A percentile compares a stretch with the other conserved stretches of the same genome.
phyloP scores from a whole-genome alignment of 2,329 filamentous ascomycete genomes.

The Lachnellula suecica region DNA sequence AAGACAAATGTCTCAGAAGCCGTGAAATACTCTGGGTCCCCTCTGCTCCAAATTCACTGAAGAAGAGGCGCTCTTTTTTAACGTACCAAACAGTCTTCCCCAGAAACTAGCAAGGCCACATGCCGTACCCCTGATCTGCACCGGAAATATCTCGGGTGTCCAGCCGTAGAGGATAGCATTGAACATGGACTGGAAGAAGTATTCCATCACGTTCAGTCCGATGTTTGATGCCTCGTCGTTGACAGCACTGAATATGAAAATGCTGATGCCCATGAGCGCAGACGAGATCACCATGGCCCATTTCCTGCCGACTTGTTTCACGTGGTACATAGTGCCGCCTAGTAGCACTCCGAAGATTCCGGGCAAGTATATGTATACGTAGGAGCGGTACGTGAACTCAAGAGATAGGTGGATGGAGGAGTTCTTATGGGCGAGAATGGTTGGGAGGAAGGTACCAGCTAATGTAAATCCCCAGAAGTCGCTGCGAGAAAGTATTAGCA shows the following conservation, averaged over 20 bases:
- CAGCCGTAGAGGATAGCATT: conserved; percentile 25
- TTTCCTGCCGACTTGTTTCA: conserved; percentile 26
- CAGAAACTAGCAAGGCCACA: neutral
- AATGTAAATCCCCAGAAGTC: conserved; percentile 47
- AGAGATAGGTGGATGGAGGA: conserved; percentile 20
- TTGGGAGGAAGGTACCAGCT: conserved; percentile 40
- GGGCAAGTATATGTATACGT: conserved; percentile 36
- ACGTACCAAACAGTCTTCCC: neutral
- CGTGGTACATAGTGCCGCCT: conserved; percentile 16
- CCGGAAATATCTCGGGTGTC: conserved; percentile 17
- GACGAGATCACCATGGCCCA: conserved; percentile 30
- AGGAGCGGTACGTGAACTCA: conserved; percentile 34
- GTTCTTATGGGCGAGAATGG: conserved; percentile 33
- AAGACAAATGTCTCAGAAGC: no score
- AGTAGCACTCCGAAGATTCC: conserved; percentile 32
- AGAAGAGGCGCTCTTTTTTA: no score
- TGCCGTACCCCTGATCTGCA: neutral
- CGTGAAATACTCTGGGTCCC: no score
- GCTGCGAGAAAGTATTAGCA: conserved; percentile 16
- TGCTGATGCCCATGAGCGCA: conserved; percentile 26
- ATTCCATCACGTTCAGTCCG: conserved; percentile 32
- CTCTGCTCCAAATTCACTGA: no score
- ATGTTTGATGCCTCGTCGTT: conserved; percentile 28
- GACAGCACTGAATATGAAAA: conserved; percentile 28
- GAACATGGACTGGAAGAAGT: conserved; percentile 32